Evolutionary conservation across 108 stramenopile species (phyloP).

Genomic region (Cyclostephanos tholiformis): DNA sequence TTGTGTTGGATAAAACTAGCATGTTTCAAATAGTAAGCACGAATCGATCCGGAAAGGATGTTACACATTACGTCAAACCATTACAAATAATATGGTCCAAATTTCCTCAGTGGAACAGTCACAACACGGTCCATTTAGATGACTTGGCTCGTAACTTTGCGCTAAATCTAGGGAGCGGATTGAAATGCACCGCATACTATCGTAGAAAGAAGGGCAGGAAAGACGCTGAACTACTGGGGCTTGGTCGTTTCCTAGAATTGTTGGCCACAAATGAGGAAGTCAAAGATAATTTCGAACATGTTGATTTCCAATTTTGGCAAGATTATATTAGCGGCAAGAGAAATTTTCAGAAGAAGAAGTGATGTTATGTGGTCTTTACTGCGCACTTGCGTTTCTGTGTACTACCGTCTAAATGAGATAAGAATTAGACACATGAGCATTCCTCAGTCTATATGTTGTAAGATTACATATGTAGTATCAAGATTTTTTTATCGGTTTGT

Average conservation of each 20-base stretch:
- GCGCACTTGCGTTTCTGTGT: background rate
- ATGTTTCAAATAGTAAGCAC: constrained; percentile 91
- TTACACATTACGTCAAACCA: constrained; percentile 91
- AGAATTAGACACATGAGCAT: background rate
- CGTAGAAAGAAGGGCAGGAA: constrained; percentile 63
- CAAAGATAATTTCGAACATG: constrained; percentile 58
- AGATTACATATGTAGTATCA: background rate
- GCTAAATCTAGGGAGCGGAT: constrained; percentile 78
- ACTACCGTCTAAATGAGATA: background rate
- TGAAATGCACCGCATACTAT: constrained; percentile 80
- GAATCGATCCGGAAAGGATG: constrained; percentile 58
- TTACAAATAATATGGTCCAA: constrained; percentile 97
- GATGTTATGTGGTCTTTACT: background rate
- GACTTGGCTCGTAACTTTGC: constrained; percentile 95
- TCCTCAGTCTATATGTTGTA: too few relatives aligned
- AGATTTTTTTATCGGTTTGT: constrained; percentile 34
- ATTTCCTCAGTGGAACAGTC: constrained; percentile 79
- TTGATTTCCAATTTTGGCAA: constrained; percentile 70
- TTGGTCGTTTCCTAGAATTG: constrained; percentile 64
- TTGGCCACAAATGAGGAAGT: constrained; percentile 50
- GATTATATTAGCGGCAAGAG: constrained; percentile 65
- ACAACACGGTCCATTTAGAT: constrained; percentile 94
- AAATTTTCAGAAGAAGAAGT: constrained; percentile 29
- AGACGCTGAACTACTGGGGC: constrained; percentile 61
- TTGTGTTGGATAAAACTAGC: constrained; percentile 94